These are phyloP conservation scores for Geotrichum armillariae DNA, from an alignment of 1,139 yeast genomes.

Conservation along the genomic window DNA sequence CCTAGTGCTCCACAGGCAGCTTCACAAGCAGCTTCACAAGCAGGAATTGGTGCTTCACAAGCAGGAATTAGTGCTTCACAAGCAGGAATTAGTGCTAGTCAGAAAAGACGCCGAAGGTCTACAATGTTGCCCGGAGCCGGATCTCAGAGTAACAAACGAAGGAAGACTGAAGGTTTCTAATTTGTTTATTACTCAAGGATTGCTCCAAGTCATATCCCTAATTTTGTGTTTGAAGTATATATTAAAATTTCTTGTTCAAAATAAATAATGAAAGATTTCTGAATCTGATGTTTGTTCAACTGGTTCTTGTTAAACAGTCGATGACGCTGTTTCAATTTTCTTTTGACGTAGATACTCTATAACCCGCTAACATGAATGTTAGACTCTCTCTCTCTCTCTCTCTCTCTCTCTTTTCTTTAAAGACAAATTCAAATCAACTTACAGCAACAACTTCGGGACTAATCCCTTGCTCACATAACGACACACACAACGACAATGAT, in stretches of 20 bases:
- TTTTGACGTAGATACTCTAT: slow-evolving; percentile 13
- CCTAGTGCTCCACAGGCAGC: no score
- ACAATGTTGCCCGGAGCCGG: slow-evolving; percentile 6
- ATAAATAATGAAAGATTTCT: not conserved
- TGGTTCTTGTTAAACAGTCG: slow-evolving; percentile 3
- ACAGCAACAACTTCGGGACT: slow-evolving; percentile 34
- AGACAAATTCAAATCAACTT: slow-evolving; percentile 16
- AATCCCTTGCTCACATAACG: slow-evolving; percentile 33
- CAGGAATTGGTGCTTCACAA: not conserved
- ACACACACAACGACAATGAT: slow-evolving; percentile 30
- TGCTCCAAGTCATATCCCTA: no score
- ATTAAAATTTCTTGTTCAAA: not conserved
- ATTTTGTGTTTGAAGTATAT: not conserved
- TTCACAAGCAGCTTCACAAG: no score
- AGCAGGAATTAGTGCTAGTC: not conserved
- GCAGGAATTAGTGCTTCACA: not conserved
- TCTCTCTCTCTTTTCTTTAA: no score
- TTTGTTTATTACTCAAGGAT: no score
- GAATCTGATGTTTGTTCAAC: not conserved
- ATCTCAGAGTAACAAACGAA: slow-evolving; percentile 3
- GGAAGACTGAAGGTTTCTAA: slow-evolving; percentile 11
- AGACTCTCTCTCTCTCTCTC: no score
- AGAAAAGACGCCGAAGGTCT: not conserved
- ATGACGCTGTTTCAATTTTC: slow-evolving; percentile 1
- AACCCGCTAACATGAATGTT: slow-evolving; percentile 11